Conservation (phyloP, 176 grass and related monocot genomes). For the Aegilops umbellulata region DNA sequence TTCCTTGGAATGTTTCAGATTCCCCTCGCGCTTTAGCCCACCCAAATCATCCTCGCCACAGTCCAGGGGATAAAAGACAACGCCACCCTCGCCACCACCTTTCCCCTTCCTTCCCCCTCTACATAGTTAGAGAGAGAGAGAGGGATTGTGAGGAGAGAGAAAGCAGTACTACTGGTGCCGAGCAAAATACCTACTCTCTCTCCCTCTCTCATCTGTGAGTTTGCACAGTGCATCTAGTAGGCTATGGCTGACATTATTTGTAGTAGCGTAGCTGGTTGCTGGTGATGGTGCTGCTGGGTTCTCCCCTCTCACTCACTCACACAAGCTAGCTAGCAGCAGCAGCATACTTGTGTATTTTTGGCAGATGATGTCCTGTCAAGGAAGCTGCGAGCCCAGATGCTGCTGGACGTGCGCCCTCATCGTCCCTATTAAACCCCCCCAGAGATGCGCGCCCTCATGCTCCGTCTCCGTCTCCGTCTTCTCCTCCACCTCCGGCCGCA, state of each 20-base stretch:
- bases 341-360: slow-evolving; percentile 67
- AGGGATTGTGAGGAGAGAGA: not conserved
- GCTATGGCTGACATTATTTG: slow-evolving; percentile 22
- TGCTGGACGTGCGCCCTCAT: slow-evolving; percentile 28
- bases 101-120: slow-evolving; percentile 31
- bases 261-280: slow-evolving; percentile 23
- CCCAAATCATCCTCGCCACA: slow-evolving; percentile 33
- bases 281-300: not conserved
- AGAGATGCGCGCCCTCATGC: slow-evolving; percentile 34
- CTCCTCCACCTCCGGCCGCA: slow-evolving; percentile 28
- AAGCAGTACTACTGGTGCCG: not conserved
- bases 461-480: slow-evolving; percentile 28
- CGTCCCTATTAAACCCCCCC: slow-evolving; percentile 52
- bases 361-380: slow-evolving; percentile 98
- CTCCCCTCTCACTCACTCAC: slow-evolving; percentile 33
- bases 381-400: slow-evolving; percentile 81
- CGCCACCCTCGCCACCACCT: slow-evolving; percentile 11
- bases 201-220: slow-evolving; percentile 35
- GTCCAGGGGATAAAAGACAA: slow-evolving; percentile 63
- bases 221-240: slow-evolving; percentile 63
- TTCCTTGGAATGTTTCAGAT: slow-evolving; percentile 93
- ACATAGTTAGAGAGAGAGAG: not conserved
- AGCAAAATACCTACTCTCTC: slow-evolving; percentile 17
- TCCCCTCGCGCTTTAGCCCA: slow-evolving; percentile 30
- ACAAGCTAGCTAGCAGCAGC: slow-evolving; percentile 28